Base-by-base conservation (phyloP, 768 basidiomycete genomes). In the Boletus tomentosulus region DNA sequence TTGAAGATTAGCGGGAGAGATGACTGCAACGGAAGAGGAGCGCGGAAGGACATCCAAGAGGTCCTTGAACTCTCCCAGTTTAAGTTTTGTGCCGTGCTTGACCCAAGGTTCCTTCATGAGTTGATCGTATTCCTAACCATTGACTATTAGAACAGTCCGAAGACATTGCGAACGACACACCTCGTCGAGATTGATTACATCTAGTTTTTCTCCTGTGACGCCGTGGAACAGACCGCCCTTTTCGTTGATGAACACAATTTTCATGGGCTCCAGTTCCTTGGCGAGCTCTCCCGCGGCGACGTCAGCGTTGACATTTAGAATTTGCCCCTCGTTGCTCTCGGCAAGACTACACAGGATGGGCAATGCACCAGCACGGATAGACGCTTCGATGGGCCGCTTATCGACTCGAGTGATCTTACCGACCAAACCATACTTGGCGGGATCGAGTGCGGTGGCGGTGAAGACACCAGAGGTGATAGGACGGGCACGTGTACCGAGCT, bases 101-200 rank as follows among this genome's bases (percentile, higher is more conserved):
- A 99, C 96, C 97, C 97, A 99, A 6, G 94, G 82, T 73, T 98
- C 89, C 66, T 94, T 95, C 94, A 98, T 91, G 54, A 99, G 85
- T 24, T 82, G 81, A 61, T 96, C 91, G 72, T 96, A 98, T 76
- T 99, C 97, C 89, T 93, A 64, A 27, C 19, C 50, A 24, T 33
- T 31, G 48, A 9, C 1, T 2, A 15, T 44, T 56, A 39, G 49
- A 44, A 28, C 34, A 33, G 11, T 55, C 15, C 31, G 9, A 35
- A 43, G 30, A 46, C 27, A 54, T 43, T 13, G 2, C 1, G 7
- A 41, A 45, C 2, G 12, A 55, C 61, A 38, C 60, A 89, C 91
- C 81, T 99, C 97, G 65, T 99, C 97, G 44, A 99, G 75, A 74
- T 98, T 99, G 74, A 99, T 98, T 37, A 94, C 86, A 63, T 91